phyloP scores from a whole-genome alignment of 495 filamentous ascomycete genomes.

The Wilcoxina mikolae region DNA sequence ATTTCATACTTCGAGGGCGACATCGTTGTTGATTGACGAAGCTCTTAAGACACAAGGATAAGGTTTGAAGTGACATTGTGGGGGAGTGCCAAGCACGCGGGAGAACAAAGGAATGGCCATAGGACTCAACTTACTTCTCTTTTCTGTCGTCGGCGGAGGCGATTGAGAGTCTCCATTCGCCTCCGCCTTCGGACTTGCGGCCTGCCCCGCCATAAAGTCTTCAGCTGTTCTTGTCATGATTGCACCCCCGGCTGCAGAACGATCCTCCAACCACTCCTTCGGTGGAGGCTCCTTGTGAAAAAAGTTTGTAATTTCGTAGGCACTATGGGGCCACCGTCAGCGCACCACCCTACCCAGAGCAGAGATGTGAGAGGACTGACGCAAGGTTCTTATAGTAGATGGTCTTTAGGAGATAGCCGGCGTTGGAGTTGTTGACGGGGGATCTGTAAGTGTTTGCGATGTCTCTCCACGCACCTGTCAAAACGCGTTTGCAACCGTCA shows the following conservation, averaged over 20 bases:
- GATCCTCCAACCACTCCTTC: conserved; percentile 62
- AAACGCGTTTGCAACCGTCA: neutral
- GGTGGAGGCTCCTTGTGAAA: conserved; percentile 63
- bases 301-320: conserved; percentile 61
- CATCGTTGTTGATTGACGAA: no score
- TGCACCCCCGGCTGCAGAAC: conserved; percentile 59
- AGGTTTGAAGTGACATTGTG: neutral
- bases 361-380: conserved; percentile 29
- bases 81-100: neutral
- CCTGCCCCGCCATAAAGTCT: conserved; percentile 42
- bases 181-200: conserved; percentile 26
- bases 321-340: conserved; percentile 30
- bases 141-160: conserved; percentile 35
- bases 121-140: conserved; percentile 19
- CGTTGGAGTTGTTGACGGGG: conserved; percentile 48
- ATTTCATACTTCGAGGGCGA: neutral
- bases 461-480: conserved; percentile 50
- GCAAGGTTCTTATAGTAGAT: conserved; percentile 72
- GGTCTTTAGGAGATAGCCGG: conserved; percentile 64
- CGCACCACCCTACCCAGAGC: neutral
- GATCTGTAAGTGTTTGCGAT: conserved; percentile 52
- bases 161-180: conserved; percentile 24
- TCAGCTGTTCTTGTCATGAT: conserved; percentile 62
- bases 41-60: neutral
- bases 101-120: neutral